Percentiles rank a stretch among this genome's conserved stretches.
phyloP scores from a whole-genome alignment of 2,329 filamentous ascomycete genomes.

The Microascus cirrosus region DNA sequence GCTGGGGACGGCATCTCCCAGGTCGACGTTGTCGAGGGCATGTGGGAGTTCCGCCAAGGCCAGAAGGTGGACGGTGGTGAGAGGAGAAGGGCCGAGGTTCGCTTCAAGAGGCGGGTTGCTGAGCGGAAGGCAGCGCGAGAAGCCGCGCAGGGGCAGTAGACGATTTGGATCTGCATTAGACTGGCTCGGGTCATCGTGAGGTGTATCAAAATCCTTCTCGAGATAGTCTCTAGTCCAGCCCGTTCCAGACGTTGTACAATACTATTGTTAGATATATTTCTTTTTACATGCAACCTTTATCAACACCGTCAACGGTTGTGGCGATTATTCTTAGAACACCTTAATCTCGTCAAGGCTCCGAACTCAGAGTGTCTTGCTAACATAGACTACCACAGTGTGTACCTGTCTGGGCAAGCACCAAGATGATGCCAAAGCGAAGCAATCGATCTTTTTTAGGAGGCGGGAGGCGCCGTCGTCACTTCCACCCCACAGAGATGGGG shows the following conservation, averaged over 20 bases:
- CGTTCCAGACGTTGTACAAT: neutral
- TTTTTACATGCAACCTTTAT: neutral
- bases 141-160: constrained; percentile 22
- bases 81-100: constrained; percentile 72
- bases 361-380: neutral
- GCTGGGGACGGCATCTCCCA: constrained; percentile 52
- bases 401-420: neutral
- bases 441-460: neutral
- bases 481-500: neutral
- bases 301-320: neutral
- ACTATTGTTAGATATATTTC: neutral
- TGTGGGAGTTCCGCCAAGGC: constrained; percentile 84
- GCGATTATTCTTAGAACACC: neutral
- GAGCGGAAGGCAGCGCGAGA: constrained; percentile 61
- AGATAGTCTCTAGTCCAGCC: neutral
- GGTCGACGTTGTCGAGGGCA: constrained; percentile 67
- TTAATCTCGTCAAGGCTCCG: neutral
- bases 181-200: neutral
- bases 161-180: neutral
- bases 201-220: neutral
- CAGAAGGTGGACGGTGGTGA: constrained; percentile 96
- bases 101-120: constrained; percentile 72
- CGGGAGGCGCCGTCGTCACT: neutral
- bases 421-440: neutral
- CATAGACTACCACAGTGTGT: neutral